Conservation (phyloP, 352 stramenopile genomes). For the Globisporangium parvum region DNA sequence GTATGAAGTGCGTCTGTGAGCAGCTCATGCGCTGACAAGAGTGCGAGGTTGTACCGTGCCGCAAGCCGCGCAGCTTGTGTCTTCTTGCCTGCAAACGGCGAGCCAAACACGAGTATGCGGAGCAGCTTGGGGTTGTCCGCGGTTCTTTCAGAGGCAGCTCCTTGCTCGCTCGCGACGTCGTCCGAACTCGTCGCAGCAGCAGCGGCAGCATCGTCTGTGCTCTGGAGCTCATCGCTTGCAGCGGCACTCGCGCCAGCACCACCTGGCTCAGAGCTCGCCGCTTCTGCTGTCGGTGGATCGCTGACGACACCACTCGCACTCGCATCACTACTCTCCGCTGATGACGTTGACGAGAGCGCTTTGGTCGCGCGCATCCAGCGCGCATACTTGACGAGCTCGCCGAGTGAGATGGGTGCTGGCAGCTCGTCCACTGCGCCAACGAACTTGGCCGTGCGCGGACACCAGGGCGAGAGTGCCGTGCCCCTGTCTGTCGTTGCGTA, state of each 20-base stretch:
- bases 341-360: not conserved
- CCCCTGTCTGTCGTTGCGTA: slow-evolving; percentile 12
- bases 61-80: slow-evolving; percentile 46
- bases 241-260: not conserved
- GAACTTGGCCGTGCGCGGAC: slow-evolving; percentile 35
- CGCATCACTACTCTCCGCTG: too few relatives aligned
- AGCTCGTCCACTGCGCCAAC: slow-evolving; percentile 32
- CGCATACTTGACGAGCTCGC: slow-evolving; percentile 59
- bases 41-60: slow-evolving; percentile 36
- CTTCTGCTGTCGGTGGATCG: not conserved
- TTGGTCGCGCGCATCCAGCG: slow-evolving; percentile 36
- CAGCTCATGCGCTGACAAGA: slow-evolving; percentile 46
- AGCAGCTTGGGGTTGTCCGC: slow-evolving; percentile 10
- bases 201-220: not conserved
- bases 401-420: slow-evolving; percentile 41
- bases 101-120: slow-evolving; percentile 52
- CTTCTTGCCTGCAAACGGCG: slow-evolving; percentile 55
- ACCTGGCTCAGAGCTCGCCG: not conserved
- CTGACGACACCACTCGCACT: too few relatives aligned
- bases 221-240: not conserved
- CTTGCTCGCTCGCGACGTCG: not conserved
- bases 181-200: too few relatives aligned
- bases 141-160: not conserved
- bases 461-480: slow-evolving; percentile 21
- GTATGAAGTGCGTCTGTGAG: slow-evolving; percentile 27